phyloP scores from a whole-genome alignment of 257 asterid genomes.

The Przewalskia tangutica region DNA sequence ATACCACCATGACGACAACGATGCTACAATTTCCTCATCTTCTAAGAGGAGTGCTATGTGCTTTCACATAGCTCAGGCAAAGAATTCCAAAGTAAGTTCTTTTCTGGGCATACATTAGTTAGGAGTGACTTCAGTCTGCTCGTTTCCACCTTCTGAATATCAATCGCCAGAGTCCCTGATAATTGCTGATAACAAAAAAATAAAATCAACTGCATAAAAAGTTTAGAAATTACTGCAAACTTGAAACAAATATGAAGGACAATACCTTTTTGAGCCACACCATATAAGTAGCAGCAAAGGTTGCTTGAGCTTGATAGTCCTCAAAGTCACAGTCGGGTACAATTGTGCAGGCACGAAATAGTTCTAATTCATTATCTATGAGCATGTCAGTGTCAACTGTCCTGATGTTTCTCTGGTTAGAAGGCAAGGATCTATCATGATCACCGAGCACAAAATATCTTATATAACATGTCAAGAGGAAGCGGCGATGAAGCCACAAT shows the following conservation, averaged over 20 bases:
- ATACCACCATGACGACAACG: background rate
- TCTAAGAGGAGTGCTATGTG: background rate
- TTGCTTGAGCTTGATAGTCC: slow-evolving; percentile 77
- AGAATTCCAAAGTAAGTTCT: slow-evolving; percentile 49
- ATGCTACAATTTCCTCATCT: background rate
- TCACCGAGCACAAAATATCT: slow-evolving; percentile 27
- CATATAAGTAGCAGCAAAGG: slow-evolving; percentile 57
- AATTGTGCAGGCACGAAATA: slow-evolving; percentile 38
- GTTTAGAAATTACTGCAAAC: background rate
- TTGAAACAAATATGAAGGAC: background rate
- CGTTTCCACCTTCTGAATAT: slow-evolving; percentile 30
- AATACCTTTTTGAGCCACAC: slow-evolving; percentile 76
- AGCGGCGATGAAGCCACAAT: slow-evolving; percentile 95
- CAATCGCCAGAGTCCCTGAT: slow-evolving; percentile 28
- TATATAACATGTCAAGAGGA: slow-evolving; percentile 61
- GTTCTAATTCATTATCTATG: slow-evolving; percentile 37
- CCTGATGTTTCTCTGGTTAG: slow-evolving; percentile 8
- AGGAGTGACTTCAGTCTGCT: slow-evolving; percentile 31
- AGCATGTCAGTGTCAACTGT: slow-evolving; percentile 19
- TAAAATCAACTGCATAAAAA: background rate
- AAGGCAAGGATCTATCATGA: slow-evolving; percentile 5
- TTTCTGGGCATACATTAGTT: slow-evolving; percentile 29
- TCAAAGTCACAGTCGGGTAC: slow-evolving; percentile 55
- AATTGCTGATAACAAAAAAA: slow-evolving; percentile 37
- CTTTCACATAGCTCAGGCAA: slow-evolving; percentile 7